A percentile compares a stretch with the other conserved stretches of the same genome.
phyloP scores from a whole-genome alignment of 139 green algal genomes.

The Picochlorum costavermella region DNA sequence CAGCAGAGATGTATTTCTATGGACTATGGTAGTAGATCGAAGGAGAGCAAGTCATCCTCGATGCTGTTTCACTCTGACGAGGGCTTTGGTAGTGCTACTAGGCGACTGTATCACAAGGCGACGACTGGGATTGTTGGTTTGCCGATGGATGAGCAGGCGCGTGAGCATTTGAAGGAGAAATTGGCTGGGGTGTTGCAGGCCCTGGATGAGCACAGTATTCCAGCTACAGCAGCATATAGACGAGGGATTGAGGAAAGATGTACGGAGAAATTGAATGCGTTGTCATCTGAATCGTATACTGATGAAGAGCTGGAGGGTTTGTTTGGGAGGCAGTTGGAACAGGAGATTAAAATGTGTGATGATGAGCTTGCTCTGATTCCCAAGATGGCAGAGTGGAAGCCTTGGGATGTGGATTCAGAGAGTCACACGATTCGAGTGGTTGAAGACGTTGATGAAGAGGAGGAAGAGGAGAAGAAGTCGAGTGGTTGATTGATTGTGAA shows the following conservation, averaged over 20 bases:
- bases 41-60: too few relatives aligned
- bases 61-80: too few relatives aligned
- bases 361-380: slow-evolving; percentile 45
- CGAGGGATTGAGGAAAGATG: slow-evolving; percentile 29
- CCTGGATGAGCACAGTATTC: slow-evolving; percentile 25
- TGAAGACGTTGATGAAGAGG: too few relatives aligned
- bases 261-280: slow-evolving; percentile 22
- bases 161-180: slow-evolving; percentile 14
- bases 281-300: slow-evolving; percentile 5
- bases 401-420: slow-evolving; percentile 40
- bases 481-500: too few relatives aligned
- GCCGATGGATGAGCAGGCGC: slow-evolving; percentile 27
- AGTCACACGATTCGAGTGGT: slow-evolving; percentile 18
- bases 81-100: too few relatives aligned
- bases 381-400: slow-evolving; percentile 52
- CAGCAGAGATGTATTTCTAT: too few relatives aligned
- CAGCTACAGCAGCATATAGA: slow-evolving; percentile 33
- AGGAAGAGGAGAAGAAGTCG: too few relatives aligned
- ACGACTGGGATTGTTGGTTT: slow-evolving; percentile 49
- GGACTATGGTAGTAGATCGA: too few relatives aligned
- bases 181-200: slow-evolving; percentile 27
- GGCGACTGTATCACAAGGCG: slow-evolving; percentile 20
- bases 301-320: slow-evolving; percentile 35
- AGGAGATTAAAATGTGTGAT: slow-evolving; percentile 34
- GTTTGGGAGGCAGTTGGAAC: slow-evolving; percentile 38